Base-by-base conservation (phyloP, 495 filamentous ascomycete genomes). In the Aspergillus sclerotiicarbonarius region DNA sequence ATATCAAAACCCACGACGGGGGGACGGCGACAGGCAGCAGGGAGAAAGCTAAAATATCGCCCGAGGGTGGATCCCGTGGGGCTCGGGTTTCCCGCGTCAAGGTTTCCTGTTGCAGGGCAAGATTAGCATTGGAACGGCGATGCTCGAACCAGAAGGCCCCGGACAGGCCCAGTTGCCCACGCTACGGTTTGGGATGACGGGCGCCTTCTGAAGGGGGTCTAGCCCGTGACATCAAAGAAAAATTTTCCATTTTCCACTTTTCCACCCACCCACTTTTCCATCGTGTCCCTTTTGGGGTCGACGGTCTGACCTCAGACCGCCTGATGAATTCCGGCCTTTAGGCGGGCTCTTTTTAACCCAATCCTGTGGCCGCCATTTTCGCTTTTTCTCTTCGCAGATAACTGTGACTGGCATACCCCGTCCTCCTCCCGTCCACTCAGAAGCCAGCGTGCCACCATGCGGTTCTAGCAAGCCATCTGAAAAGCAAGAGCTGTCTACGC, bases 361-460 rank as follows among this genome's bases (percentile, higher is more conserved):
- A 54, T 30, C n/a, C 25, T 25, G 25, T 25, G 25, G 25, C 25
- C 25, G 25, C 25, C 25, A 5, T 25, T 25, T 25, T 25, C 25
- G 2, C 5, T 25, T 25, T 41, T 31, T 31, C 51, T 48, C 35
- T 49, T 54, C 45, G 12, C 30, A 15, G 46, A 30, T 48, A 45
- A 18, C 12, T 59, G 35, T 53, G 47, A 8, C 50, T 53, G 49
- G 54, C 37, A 54, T 46, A 25, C 48, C 54, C 50, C 50, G 56
- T 48, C 25, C 32, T 43, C 29, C 44, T 57, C 37, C 54, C 60
- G 31, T 63, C 66, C 66, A 68, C 33, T 68, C 50, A 68, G 50
- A 64, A 57, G 41, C 56, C 21, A 48, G 56, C 31, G 15, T 63
- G 51, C 48, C 46, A 53, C 55, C 66, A 68, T 68, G 66, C 63